A percentile compares a stretch with the other conserved stretches of the same genome.
Evolutionary conservation across 2,329 filamentous ascomycete genomes (phyloP).

Genomic region (Hypoxylon sp.): DNA sequence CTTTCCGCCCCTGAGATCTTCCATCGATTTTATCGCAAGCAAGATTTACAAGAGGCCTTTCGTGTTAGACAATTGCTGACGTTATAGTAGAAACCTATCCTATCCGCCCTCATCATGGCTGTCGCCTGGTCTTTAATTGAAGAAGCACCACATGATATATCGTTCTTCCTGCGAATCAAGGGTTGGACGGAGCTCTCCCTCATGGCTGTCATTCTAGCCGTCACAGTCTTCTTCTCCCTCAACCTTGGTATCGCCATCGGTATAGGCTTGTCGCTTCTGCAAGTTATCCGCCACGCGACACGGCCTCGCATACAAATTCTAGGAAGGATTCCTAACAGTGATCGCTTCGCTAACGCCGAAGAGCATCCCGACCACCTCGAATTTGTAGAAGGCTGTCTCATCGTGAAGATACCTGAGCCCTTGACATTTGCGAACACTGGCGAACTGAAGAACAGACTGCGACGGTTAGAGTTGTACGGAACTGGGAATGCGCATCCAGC

Average conservation of each 20-base stretch:
- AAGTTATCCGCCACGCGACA: constrained; percentile 89
- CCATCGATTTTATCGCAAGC: too few species aligned
- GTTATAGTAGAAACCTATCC: constrained; percentile 79
- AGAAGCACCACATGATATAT: constrained; percentile 90
- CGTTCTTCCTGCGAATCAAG: constrained; percentile 85
- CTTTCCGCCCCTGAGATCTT: neutral
- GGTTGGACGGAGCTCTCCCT: constrained; percentile 87
- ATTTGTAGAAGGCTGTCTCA: constrained; percentile 89
- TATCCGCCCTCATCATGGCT: constrained; percentile 93
- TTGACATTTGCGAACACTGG: constrained; percentile 97
- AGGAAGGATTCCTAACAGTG: constrained; percentile 84
- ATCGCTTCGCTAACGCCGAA: constrained; percentile 86
- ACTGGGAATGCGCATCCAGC: constrained; percentile 85
- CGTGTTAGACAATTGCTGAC: constrained; percentile 8
- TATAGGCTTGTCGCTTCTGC: constrained; percentile 87
- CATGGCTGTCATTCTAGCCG: constrained; percentile 88
- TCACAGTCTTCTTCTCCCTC: constrained; percentile 95
- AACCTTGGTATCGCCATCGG: constrained; percentile 93
- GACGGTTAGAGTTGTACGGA: constrained; percentile 89
- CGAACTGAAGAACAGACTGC: constrained; percentile 83
- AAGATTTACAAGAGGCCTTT: neutral
- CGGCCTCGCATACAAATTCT: constrained; percentile 95
- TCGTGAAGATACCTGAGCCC: constrained; percentile 97
- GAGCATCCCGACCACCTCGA: constrained; percentile 77
- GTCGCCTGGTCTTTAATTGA: constrained; percentile 95